Base-by-base conservation (phyloP, 2,329 filamentous ascomycete genomes). In the Didymella glomerata region DNA sequence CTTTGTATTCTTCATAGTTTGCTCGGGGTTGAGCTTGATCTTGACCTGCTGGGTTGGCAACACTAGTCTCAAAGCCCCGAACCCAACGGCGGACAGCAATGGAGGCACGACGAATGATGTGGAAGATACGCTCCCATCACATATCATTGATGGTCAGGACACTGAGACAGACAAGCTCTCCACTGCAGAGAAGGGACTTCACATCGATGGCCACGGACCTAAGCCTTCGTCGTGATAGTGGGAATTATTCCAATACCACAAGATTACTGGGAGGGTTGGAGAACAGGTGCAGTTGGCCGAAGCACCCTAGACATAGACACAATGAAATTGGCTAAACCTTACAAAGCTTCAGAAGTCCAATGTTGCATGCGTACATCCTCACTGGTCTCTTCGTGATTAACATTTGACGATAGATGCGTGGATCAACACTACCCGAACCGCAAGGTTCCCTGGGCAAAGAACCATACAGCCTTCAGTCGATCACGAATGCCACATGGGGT, bases 1-100 rank as follows among this genome's bases (percentile, higher is more conserved):
- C 1, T 70, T 65, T 20, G 59, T 68, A 1, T 58, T 70, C 41
- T 70, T 65, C 34, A 61, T 58, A 10, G 60, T 57, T 2, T 67
- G 67, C 47, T 55, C 66, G 4, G 63, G 60, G 1, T 13, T 58
- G 3, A 63, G 67, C 42, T 49, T 70, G n/a, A 11, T 57, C 32
- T 25, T 70, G 42, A 68, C 66, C 3, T 30, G 62, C 20, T 61
- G 67, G 56, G 63, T 70, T n/a, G 67, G 67, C 1, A 68, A 70
- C 32, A 68, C 65, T 4, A 63, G 60, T 38, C 47, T 70, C 8
- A 70, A 68, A 49, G 59, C 60, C 18, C 54, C 54, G 6, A 68
- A 76, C 40, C 73, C 67, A 25, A n/a, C 14, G 28, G 27, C 44
- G 10, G 48, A 57, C 0, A 58, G 63, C 20, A 57, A 66, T 44